Percentiles rank a stretch among this genome's conserved stretches.
Evolutionary conservation across 2,329 filamentous ascomycete species (phyloP).

Genomic region (Botrytis sinoallii): DNA sequence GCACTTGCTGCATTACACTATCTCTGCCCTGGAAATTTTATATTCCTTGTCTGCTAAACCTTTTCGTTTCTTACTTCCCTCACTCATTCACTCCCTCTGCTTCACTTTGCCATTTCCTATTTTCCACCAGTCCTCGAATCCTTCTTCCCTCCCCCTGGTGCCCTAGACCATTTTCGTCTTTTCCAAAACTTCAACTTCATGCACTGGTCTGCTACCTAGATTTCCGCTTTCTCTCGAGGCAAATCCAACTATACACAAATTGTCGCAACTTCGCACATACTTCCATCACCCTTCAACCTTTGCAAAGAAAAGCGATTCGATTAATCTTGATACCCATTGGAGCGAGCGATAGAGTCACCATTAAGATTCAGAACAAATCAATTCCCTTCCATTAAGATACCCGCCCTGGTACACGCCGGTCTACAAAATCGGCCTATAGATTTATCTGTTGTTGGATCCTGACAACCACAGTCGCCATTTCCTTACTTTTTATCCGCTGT

Average conservation of each 20-base stretch:
- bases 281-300: not conserved
- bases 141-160: not conserved
- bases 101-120: not conserved
- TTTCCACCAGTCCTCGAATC: not conserved
- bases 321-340: slow-evolving; percentile 15
- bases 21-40: not conserved
- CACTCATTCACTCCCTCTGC: not conserved
- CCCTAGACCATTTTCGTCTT: not conserved
- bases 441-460: not conserved
- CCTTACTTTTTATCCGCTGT: not conserved
- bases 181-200: not conserved
- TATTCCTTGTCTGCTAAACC: not conserved
- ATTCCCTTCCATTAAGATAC: slow-evolving; percentile 7
- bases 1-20: not conserved
- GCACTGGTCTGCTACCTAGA: slow-evolving; percentile 19
- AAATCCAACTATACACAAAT: slow-evolving; percentile 13
- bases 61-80: not conserved
- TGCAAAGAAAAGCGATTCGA: not conserved
- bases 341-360: slow-evolving; percentile 7
- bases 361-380: not conserved
- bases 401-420: slow-evolving; percentile 4
- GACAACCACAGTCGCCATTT: slow-evolving; percentile 2
- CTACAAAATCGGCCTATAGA: not conserved
- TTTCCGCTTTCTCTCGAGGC: not conserved
- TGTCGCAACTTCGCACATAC: slow-evolving; percentile 7